Evolutionary conservation across 352 stramenopile genomes (phyloP).

Genomic region (Pythium graminicola): DNA sequence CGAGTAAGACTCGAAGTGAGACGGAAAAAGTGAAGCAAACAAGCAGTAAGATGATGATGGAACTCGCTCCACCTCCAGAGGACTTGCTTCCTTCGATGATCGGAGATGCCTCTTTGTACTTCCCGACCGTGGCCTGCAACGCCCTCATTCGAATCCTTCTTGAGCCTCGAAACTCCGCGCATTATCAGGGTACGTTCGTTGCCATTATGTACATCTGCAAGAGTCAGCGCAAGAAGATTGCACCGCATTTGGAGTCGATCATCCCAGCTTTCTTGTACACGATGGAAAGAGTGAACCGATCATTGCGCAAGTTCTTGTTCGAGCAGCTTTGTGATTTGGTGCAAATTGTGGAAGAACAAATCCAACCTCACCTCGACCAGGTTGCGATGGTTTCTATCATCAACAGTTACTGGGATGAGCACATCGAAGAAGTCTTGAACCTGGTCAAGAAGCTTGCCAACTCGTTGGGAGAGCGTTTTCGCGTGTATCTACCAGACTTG

Average conservation of each 20-base stretch:
- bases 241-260: conserved; percentile 95
- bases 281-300: conserved; percentile 83
- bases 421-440: conserved; percentile 96
- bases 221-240: conserved; percentile 90
- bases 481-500: conserved; percentile 82
- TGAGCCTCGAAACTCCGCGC: conserved; percentile 92
- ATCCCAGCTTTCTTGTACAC: conserved; percentile 96
- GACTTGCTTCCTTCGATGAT: conserved; percentile 82
- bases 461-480: conserved; percentile 80
- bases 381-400: conserved; percentile 79
- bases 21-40: conserved; percentile 67
- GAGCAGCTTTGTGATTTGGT: conserved; percentile 96
- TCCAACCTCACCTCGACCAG: conserved; percentile 87
- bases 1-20: conserved; percentile 47
- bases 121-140: conserved; percentile 95
- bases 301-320: conserved; percentile 92
- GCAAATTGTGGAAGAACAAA: conserved; percentile 95
- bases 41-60: conserved; percentile 55
- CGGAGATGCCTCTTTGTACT: conserved; percentile 90
- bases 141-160: conserved; percentile 97
- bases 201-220: conserved; percentile 99
- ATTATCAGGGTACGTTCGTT: conserved; percentile 97
- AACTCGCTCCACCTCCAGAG: conserved; percentile 56
- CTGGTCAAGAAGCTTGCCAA: conserved; percentile 92
- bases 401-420: conserved; percentile 84